Evolutionary conservation across 1,284 basidiomycete genomes (phyloP).

Genomic region (Veloporphyrellus conicus): DNA sequence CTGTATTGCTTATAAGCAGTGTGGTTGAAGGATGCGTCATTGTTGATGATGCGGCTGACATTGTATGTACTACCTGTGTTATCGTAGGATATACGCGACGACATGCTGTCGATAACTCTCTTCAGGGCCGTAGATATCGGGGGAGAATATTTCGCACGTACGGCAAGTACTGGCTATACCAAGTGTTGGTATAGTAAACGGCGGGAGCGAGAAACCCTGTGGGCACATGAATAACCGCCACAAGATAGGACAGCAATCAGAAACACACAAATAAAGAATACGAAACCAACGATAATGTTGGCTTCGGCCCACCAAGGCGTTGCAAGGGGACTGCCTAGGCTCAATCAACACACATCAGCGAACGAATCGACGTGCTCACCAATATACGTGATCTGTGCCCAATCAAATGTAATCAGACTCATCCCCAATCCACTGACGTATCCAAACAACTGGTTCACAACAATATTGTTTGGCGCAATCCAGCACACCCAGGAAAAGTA

Average conservation of each 20-base stretch:
- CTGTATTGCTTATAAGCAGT: constrained; percentile 75
- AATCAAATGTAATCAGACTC: constrained; percentile 66
- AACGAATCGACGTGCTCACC: constrained; percentile 25
- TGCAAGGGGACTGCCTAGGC: constrained; percentile 47
- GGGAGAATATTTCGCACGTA: constrained; percentile 3
- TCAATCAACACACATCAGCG: neutral
- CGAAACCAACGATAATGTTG: constrained; percentile 77
- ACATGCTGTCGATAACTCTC: constrained; percentile 36
- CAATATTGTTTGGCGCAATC: constrained; percentile 68
- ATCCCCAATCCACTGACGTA: constrained; percentile 71
- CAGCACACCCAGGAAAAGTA: constrained; percentile 77
- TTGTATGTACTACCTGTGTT: constrained; percentile 68
- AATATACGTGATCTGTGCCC: constrained; percentile 54
- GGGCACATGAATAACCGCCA: neutral
- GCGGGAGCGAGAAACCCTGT: constrained; percentile 62
- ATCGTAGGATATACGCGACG: constrained; percentile 53
- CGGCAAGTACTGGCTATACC: constrained; percentile 59
- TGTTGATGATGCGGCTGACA: constrained; percentile 58
- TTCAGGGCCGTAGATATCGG: neutral
- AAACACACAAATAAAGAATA: constrained; percentile 60
- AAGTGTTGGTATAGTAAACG: constrained; percentile 60
- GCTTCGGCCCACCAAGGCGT: constrained; percentile 77
- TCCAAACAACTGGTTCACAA: constrained; percentile 76
- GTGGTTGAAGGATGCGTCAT: constrained; percentile 55
- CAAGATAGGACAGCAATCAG: neutral